Percentiles rank a stretch among this genome's conserved stretches.
phyloP scores from a whole-genome alignment of 2,329 filamentous ascomycete species.

The Exophiala bonariae region DNA sequence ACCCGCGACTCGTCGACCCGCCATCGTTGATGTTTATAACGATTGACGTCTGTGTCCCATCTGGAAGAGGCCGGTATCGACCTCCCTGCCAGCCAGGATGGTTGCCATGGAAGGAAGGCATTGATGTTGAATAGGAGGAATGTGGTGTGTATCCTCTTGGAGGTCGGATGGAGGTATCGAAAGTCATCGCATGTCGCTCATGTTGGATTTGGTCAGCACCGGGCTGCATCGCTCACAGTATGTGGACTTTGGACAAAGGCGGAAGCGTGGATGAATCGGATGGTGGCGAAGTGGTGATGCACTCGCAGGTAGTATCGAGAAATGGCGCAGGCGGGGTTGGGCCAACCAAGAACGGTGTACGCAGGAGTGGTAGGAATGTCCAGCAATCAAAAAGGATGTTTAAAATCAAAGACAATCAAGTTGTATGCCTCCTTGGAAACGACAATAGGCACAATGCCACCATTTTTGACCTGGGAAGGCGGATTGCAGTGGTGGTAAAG shows the following conservation, averaged over 20 bases:
- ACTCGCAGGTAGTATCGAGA: slow-evolving; percentile 1
- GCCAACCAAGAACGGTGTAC: slow-evolving; percentile 8
- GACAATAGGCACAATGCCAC: slow-evolving; percentile 18
- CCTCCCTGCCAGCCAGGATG: slow-evolving; percentile 15
- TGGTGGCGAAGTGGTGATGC: slow-evolving; percentile 20
- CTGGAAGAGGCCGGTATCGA: slow-evolving; percentile 12
- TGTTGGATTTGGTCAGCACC: slow-evolving; percentile 21
- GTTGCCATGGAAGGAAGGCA: slow-evolving; percentile 9
- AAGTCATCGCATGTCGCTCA: slow-evolving; percentile 24
- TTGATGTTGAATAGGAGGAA: slow-evolving; percentile 15
- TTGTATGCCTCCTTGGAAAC: slow-evolving; percentile 11
- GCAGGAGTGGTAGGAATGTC: neutral
- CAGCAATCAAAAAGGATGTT: neutral
- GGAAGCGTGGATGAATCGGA: neutral
- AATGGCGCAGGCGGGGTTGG: slow-evolving; percentile 22
- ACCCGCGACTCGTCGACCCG: slow-evolving; percentile 68
- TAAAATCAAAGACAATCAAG: slow-evolving; percentile 9
- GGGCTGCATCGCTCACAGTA: slow-evolving; percentile 22
- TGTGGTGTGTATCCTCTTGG: slow-evolving; percentile 15
- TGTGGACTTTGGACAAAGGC: slow-evolving; percentile 5
- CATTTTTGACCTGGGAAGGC: slow-evolving; percentile 11
- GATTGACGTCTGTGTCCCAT: slow-evolving; percentile 27
- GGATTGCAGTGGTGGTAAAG: slow-evolving; percentile 6
- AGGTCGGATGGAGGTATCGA: slow-evolving; percentile 18
- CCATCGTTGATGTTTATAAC: slow-evolving; percentile 39